Conservation (phyloP, 345 rosid genomes). For the Eucalyptus coolabah region DNA sequence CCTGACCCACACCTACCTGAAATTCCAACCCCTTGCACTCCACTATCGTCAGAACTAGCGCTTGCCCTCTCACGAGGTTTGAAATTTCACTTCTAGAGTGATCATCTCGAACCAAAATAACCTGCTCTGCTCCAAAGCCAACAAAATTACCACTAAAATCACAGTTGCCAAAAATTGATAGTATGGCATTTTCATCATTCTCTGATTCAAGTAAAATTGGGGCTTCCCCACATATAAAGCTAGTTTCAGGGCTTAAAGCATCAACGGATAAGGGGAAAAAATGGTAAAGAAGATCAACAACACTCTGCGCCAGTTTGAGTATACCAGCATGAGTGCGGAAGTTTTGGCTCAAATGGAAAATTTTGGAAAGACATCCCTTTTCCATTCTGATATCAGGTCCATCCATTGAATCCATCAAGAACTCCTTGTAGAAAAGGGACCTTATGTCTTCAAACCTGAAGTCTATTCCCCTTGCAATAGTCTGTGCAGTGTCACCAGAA, state of each 20-base stretch:
- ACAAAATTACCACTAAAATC: neutral
- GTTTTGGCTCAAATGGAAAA: conserved; percentile 27
- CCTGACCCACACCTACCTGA: neutral
- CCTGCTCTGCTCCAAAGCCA: neutral
- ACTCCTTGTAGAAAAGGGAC: conserved; percentile 24
- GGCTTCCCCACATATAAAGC: conserved; percentile 32
- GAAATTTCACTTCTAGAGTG: neutral
- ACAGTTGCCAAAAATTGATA: neutral
- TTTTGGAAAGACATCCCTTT: conserved; percentile 16
- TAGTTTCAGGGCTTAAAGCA: conserved; percentile 19
- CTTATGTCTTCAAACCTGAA: conserved; percentile 41
- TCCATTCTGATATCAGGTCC: neutral
- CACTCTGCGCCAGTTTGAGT: conserved; percentile 37
- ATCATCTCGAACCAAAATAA: neutral
- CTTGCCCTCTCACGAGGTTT: neutral
- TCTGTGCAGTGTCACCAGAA: conserved; percentile 37
- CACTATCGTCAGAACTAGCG: neutral
- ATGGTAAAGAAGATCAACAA: conserved; percentile 30
- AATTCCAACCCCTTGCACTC: conserved; percentile 2
- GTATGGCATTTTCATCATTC: conserved; percentile 14
- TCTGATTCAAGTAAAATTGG: conserved; percentile 26
- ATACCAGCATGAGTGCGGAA: conserved; percentile 43
- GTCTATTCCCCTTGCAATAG: conserved; percentile 35
- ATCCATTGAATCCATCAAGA: neutral
- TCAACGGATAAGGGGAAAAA: conserved; percentile 26